Percentiles rank a stretch among this genome's conserved stretches.
Conservation (phyloP, 129 eudicot species). For the Helianthus tuberosus region DNA sequence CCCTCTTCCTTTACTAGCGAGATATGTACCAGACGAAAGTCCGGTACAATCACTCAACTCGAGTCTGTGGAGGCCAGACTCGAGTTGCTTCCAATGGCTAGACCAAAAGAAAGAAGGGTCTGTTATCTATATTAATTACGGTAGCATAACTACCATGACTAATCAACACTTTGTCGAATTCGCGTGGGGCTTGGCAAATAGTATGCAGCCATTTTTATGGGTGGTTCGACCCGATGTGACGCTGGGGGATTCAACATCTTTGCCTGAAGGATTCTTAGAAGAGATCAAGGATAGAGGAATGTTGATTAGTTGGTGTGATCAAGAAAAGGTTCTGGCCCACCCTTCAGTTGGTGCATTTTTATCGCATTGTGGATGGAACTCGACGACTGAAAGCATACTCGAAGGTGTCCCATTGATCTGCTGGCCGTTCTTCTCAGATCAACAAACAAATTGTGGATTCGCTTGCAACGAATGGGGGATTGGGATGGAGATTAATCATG, state of each 20-base stretch:
- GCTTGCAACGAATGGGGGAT: conserved; percentile 54
- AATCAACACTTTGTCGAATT: conserved; percentile 50
- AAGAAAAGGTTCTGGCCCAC: conserved; percentile 49
- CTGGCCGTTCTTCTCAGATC: conserved; percentile 69
- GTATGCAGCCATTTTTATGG: conserved; percentile 57
- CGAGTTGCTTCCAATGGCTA: conserved; percentile 59
- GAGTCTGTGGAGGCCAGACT: conserved; percentile 67
- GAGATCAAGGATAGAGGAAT: conserved; percentile 56
- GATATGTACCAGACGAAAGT: conserved; percentile 28
- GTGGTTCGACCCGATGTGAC: conserved; percentile 51
- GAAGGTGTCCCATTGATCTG: conserved; percentile 56
- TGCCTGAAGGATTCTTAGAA: conserved; percentile 37
- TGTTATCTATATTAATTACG: conserved; percentile 58
- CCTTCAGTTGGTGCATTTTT: conserved; percentile 50
- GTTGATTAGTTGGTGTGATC: conserved; percentile 52
- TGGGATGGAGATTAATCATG: conserved; percentile 61
- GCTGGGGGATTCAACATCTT: conserved; percentile 32
- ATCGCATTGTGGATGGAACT: conserved; percentile 68
- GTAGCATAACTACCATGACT: conserved; percentile 58
- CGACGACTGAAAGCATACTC: conserved; percentile 44
- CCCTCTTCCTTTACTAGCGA: conserved; percentile 54
- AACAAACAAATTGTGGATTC: conserved; percentile 56
- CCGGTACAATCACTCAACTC: conserved; percentile 40
- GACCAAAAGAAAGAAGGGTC: conserved; percentile 39
- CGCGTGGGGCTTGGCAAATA: conserved; percentile 66